phyloP scores from a whole-genome alignment of 2,329 filamentous ascomycete genomes.

The Verticillium klebahnii region DNA sequence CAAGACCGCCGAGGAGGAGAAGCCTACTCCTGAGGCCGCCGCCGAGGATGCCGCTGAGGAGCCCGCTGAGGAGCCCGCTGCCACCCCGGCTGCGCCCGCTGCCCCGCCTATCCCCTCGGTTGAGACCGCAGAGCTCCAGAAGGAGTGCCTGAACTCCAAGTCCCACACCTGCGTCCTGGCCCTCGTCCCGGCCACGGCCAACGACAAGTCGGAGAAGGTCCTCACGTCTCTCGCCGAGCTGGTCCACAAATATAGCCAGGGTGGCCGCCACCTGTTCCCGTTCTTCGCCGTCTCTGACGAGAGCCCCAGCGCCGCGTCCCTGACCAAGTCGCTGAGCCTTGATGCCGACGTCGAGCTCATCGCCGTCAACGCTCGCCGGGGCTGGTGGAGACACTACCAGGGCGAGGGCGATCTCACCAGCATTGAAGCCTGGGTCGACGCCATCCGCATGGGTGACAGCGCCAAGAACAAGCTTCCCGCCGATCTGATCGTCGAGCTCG shows the following conservation, averaged over 20 bases:
- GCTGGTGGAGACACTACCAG: constrained; percentile 78
- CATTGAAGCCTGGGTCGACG: constrained; percentile 83
- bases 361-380: constrained; percentile 77
- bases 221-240: constrained; percentile 66
- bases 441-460: constrained; percentile 85
- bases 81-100: constrained; percentile 19
- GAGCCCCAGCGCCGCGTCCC: constrained; percentile 20
- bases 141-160: constrained; percentile 69
- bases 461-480: constrained; percentile 70
- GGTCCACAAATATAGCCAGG: constrained; percentile 66
- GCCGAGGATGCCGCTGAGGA: constrained; percentile 35
- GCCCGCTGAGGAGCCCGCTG: constrained; percentile 31
- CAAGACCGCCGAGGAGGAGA: constrained; percentile 15
- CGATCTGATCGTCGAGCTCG: constrained; percentile 44
- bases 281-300: constrained; percentile 64
- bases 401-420: constrained; percentile 54
- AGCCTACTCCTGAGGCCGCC: constrained; percentile 6
- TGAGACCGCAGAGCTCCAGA: constrained; percentile 56
- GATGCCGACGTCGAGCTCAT: constrained; percentile 63
- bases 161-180: constrained; percentile 81
- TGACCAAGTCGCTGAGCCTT: constrained; percentile 62
- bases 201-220: constrained; percentile 49
- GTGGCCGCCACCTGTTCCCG: constrained; percentile 70
- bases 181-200: constrained; percentile 52
- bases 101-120: constrained; percentile 64